Base-by-base conservation (phyloP, 257 asterid genomes). In the Echites panduratus region DNA sequence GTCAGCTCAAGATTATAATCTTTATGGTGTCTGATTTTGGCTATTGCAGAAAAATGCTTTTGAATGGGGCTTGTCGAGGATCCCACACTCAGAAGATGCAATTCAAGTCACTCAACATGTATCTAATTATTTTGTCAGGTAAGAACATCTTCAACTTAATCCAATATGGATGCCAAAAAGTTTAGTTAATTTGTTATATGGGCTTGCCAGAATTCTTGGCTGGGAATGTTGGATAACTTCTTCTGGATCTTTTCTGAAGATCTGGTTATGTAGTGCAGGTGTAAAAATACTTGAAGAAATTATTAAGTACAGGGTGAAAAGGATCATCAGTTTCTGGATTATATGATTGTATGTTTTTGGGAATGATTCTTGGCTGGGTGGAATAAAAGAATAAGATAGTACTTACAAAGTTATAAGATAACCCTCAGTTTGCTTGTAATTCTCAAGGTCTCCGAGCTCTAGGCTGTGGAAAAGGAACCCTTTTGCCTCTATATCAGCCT, bases 41-140 rank as follows among this genome's bases (percentile, higher is more conserved):
- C 14, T 67, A 41, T 68, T 80, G 78, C 87, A 94, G 98, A 94
- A 91, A 91, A 94, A 90, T 86, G 95, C 99, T 70, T 94, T 94
- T 32, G 99, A 91, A 75, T 94, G 99, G 99, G 98, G 96, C 71
- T 82, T 77, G 78, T 83, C 95, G 29, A 71, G 77, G 87, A 94
- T 92, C 78, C 99, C 99, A 49, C 99, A 94, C 86, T 82, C 98
- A 0, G 98, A 91, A 80, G 99, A 90, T 72, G 99, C 99, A 49
- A 62, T 94, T 83, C 97, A 87, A 85, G 99, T 94, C 76, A 87
- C 99, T 75, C 98, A 94, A 78, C 88, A 87, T 59, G 95, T 89
- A 80, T 96, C 99, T 75, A 91, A 91, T 87, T 91, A 79, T 79
- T 87, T 94, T 52, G 80, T 89, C 65, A 81, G 99, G 99, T 91